Evolutionary conservation across 306 rosid species (phyloP), one percentile per base, ranked within the genome.

Genomic region (Rubus parviflorus): DNA sequence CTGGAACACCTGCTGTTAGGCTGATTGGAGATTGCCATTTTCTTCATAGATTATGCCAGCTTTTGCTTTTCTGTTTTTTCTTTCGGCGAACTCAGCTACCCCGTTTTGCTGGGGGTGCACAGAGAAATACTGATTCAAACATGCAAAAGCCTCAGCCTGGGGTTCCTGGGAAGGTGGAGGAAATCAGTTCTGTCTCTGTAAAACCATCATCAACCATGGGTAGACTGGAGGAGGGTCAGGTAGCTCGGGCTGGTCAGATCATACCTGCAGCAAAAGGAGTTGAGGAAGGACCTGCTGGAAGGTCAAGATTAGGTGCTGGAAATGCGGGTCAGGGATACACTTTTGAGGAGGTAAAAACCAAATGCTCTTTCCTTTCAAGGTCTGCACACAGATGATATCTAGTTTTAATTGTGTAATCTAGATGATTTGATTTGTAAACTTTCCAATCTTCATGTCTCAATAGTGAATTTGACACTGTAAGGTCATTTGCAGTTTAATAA

Each of bases 261-360:
- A 75, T 85, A 79, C 75, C 89, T 78, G 98, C 89, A 67, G 83
- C 88, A 68, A 92, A 92, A 83, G 99, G 87, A 77, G 88, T 67
- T 46, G 99, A 92, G 81, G 99, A 92, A 81, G 92, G 85, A 69
- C 70, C 89, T 63, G 83, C 90, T 68, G 96, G 87, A 65, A 88
- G 98, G 80, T 87, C 91, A 20, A 86, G 99, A 84, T 57, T 89
- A 20, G 99, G 99, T 58, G 77, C 86, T 83, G 99, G 99, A 75
- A 95, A 95, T 89, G 98, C 99, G 76, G 99, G 98, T 74, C 99
- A 95, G 87, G 99, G 99, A 82, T 95, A 95, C 81, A 95, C 94
- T 13, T 95, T 88, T 80, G 99, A 95, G 75, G 99, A 95, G 98
- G 99, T 92, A 85, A 56, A 16, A 41, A 45, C 45, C 58, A 72